Base-by-base conservation (phyloP, 768 basidiomycete species). In the Termitomyces sp. region DNA sequence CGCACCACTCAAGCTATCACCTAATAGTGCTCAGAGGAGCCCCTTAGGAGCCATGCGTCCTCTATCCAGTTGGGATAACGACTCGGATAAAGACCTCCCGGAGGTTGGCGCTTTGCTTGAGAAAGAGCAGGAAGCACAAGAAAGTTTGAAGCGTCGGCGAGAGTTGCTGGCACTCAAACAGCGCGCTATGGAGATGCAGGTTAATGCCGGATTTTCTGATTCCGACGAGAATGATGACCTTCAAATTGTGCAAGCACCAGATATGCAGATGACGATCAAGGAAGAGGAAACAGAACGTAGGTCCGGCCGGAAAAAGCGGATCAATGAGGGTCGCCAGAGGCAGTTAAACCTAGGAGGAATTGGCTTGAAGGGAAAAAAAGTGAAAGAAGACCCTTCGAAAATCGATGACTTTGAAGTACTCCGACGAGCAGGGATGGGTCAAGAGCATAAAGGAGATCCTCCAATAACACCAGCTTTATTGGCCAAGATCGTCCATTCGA, bases 181-280 rank as follows among this genome's bases (percentile, higher is more conserved):
- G 62, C 69, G 68, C 12, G 62, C 64, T 59, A n/a, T 79, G 62
- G 66, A 69, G 63, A 67, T 56, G 32, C 67, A 68, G 47, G 63
- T 52, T 4, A 20, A 52, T 6, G 42, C 42, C 38, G 31, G 36
- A 31, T 38, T 57, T 36, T 43, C 32, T 17, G 32, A 49, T 43
- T 60, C 55, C 10, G 74, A 77, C 12, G 79, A 79, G 17, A 79
- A 81, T 10, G 83, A 87, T 43, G 86, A 82, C 46, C 71, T 90
- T 43, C 77, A 83, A 60, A 74, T 89, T 25, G 25, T 82, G 25
- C 68, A 74, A 56, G 43, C 65, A 62, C 43, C 66, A 61, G 63
- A 65, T 56, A 74, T 81, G 74, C 78, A 80, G 63, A 62, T 70
- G 25, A 75, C 79, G 29, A 78, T 78, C 36, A 73, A 76, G 17